phyloP scores from a whole-genome alignment of 306 rosid genomes.

The Cyamopsis tetragonoloba region DNA sequence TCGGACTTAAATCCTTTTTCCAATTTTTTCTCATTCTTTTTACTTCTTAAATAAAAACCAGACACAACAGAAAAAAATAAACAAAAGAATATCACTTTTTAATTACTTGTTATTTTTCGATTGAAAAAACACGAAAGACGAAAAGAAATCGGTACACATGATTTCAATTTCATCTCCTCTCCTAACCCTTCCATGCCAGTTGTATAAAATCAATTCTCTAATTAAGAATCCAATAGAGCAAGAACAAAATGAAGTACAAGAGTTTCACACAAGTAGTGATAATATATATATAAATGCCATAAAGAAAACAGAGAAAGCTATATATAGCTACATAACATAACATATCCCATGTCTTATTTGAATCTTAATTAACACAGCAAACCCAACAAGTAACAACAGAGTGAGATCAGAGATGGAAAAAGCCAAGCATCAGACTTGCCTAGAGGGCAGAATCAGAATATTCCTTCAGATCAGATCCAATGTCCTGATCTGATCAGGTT shows the following conservation, averaged over 20 bases:
- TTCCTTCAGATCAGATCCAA: constrained; percentile 37
- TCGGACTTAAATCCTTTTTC: too few relatives aligned
- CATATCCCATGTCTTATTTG: constrained; percentile 16
- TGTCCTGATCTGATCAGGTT: constrained; percentile 13
- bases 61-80: too few relatives aligned
- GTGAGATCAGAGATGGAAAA: constrained; percentile 12
- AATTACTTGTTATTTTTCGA: too few relatives aligned
- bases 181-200: background rate
- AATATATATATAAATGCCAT: background rate
- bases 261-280: constrained; percentile 11
- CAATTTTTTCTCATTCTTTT: too few relatives aligned
- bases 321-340: background rate
- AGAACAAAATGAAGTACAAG: background rate
- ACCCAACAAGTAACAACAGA: constrained; percentile 8
- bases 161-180: too few relatives aligned
- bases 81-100: too few relatives aligned
- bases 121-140: too few relatives aligned
- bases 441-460: constrained; percentile 63
- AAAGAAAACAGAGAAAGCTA: constrained; percentile 3
- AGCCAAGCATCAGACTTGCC: constrained; percentile 99
- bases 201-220: background rate
- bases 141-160: too few relatives aligned
- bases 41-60: too few relatives aligned
- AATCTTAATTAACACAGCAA: constrained; percentile 23
- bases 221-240: constrained; percentile 8